Evolutionary conservation across 805 yeast species (phyloP).

Genomic region (Spathaspora sp.): DNA sequence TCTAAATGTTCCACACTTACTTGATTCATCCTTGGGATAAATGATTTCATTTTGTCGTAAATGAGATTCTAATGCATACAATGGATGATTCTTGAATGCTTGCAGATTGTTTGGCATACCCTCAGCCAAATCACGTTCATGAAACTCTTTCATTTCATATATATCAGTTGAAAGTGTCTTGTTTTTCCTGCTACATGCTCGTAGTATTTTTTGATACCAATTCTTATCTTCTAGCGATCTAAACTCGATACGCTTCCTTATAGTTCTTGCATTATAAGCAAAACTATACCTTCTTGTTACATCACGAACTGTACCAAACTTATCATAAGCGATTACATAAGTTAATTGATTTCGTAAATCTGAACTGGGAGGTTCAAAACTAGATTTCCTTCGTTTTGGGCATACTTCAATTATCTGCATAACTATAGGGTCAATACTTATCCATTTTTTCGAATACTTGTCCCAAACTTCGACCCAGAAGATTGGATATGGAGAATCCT

Average conservation of each 20-base stretch:
- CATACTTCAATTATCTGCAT: slow-evolving; percentile 61
- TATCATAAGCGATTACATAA: slow-evolving; percentile 78
- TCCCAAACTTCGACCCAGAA: slow-evolving; percentile 98
- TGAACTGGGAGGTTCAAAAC: slow-evolving; percentile 69
- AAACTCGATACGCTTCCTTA: slow-evolving; percentile 64
- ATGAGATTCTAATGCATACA: slow-evolving; percentile 76
- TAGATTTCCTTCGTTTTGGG: slow-evolving; percentile 46
- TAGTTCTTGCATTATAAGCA: slow-evolving; percentile 66
- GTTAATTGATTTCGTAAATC: slow-evolving; percentile 57
- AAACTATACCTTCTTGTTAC: slow-evolving; percentile 81
- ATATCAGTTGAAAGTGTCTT: slow-evolving; percentile 37
- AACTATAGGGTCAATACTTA: slow-evolving; percentile 80
- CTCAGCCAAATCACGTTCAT: slow-evolving; percentile 61
- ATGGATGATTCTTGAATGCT: slow-evolving; percentile 85
- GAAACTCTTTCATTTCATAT: slow-evolving; percentile 59
- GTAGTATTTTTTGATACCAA: slow-evolving; percentile 56
- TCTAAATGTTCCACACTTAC: slow-evolving; percentile 66
- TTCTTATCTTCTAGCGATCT: slow-evolving; percentile 49
- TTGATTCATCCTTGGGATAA: slow-evolving; percentile 52
- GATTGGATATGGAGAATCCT: slow-evolving; percentile 52
- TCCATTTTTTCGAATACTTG: slow-evolving; percentile 64
- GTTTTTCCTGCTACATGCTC: slow-evolving; percentile 10
- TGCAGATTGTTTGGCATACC: slow-evolving; percentile 84
- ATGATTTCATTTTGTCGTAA: slow-evolving; percentile 69
- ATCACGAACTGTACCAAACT: slow-evolving; percentile 63